phyloP scores from a whole-genome alignment of 2,329 filamentous ascomycete species.

The Orbilia javanica region DNA sequence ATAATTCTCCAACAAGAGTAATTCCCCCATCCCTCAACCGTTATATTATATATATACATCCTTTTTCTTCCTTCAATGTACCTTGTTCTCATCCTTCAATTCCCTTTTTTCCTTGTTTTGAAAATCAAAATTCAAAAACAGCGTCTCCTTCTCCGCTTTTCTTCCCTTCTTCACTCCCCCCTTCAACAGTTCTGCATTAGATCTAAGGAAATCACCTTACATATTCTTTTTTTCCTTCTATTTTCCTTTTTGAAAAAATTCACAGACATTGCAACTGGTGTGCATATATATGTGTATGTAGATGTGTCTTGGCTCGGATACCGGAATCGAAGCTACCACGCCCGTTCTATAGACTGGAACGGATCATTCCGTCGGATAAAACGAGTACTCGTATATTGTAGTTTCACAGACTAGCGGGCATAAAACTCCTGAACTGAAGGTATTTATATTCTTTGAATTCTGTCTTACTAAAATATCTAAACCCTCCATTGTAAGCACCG shows the following conservation, averaged over 20 bases:
- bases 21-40: too few species aligned
- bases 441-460: constrained; percentile 9
- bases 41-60: background rate
- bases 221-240: background rate
- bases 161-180: background rate
- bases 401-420: background rate
- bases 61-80: too few species aligned
- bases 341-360: too few species aligned
- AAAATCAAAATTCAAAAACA: background rate
- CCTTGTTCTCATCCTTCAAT: too few species aligned
- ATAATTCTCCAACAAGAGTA: too few species aligned
- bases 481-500: background rate
- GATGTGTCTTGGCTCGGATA: too few species aligned
- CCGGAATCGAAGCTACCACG: too few species aligned
- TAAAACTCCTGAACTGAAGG: background rate
- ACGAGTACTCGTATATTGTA: too few species aligned
- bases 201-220: background rate
- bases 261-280: background rate
- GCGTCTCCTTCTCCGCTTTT: background rate
- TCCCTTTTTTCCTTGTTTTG: background rate
- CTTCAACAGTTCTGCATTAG: too few species aligned
- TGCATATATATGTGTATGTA: background rate
- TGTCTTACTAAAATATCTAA: constrained; percentile 1
- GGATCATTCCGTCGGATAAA: too few species aligned
- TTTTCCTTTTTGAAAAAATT: too few species aligned